Percentiles rank a stretch among this genome's conserved stretches.
Conservation (phyloP, 257 asterid species). For the Parsonsia alboflavescens region DNA sequence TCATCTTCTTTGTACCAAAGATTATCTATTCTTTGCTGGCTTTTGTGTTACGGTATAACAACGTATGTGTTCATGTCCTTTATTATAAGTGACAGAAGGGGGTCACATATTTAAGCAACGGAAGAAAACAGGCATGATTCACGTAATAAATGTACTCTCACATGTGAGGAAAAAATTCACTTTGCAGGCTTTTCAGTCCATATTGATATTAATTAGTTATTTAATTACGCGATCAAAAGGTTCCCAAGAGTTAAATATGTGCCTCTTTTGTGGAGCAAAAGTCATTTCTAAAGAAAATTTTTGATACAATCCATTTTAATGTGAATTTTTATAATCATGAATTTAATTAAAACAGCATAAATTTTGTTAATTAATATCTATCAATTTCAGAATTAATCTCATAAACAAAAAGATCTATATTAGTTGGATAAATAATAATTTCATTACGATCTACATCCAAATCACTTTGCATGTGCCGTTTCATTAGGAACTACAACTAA, state of each 20-base stretch:
- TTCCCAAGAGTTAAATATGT: neutral
- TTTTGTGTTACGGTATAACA: neutral
- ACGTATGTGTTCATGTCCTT: neutral
- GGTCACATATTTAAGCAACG: neutral
- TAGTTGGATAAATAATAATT: too few relatives aligned
- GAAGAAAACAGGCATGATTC: neutral
- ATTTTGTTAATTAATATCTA: too few relatives aligned
- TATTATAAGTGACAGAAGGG: neutral
- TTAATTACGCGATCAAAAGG: neutral
- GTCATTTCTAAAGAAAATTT: neutral
- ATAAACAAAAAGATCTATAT: too few relatives aligned
- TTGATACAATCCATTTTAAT: too few relatives aligned
- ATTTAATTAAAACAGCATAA: too few relatives aligned
- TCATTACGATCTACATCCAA: too few relatives aligned
- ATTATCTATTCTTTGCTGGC: neutral
- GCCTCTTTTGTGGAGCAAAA: neutral
- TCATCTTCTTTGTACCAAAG: constrained; percentile 24
- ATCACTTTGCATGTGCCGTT: too few relatives aligned
- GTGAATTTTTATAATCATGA: too few relatives aligned
- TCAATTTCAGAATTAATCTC: too few relatives aligned
- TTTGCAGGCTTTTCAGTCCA: neutral
- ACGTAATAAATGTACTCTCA: neutral
- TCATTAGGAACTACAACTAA: too few relatives aligned
- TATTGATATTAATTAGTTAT: too few relatives aligned
- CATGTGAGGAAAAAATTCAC: neutral